Evolutionary conservation across 2,329 filamentous ascomycete genomes (phyloP), one percentile per base, ranked within the genome.

Genomic region (Chaetoscypha palmicola): DNA sequence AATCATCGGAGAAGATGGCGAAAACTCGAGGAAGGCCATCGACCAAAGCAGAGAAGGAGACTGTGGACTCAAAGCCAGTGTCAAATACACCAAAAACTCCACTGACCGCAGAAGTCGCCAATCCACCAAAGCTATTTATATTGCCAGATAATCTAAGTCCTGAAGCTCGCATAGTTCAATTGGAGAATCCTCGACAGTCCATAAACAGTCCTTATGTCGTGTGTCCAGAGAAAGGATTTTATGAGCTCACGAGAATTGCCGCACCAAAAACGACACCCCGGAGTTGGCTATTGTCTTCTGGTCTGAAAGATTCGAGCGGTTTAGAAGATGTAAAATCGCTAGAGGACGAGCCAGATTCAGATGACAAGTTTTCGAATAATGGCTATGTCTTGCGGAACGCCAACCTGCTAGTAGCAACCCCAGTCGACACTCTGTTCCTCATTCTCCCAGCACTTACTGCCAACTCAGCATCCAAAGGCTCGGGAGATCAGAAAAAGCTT

Each of bases 391-490:
- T 80, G 24, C 80, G 81, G 56, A 73, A 72, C 33, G 79, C 87
- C 24, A 80, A 89, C 47, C 67, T 97, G n/a, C 83, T 85, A 57
- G 66, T 97, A 47, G 87, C 91, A 7, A 95, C 92, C 1, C 77
- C 80, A 2, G 71, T 95, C 43, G 92, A 98, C 62, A 76, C 86
- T 4, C 60, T 96, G 2, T 97, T 97, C 66, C 70, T 97, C 39
- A 61, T 94, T 3, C 69, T 97, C 1, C 85, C 91, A 0, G 75
- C 81, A 3, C 72, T 97, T 1, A 66, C 69, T 64, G 76, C 30
- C 56, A 66, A 24, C 62, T 64, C 40, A 41, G 53, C 64, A 1
- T 54, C 66, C 10, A 69, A 69, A 35, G 56, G 62, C 9, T 67
- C 69, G 19, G 68, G 72, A 37, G 63, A 68, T 2, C 59, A 66